Base-by-base conservation (phyloP, 306 rosid genomes). In the Medicago lupulina region DNA sequence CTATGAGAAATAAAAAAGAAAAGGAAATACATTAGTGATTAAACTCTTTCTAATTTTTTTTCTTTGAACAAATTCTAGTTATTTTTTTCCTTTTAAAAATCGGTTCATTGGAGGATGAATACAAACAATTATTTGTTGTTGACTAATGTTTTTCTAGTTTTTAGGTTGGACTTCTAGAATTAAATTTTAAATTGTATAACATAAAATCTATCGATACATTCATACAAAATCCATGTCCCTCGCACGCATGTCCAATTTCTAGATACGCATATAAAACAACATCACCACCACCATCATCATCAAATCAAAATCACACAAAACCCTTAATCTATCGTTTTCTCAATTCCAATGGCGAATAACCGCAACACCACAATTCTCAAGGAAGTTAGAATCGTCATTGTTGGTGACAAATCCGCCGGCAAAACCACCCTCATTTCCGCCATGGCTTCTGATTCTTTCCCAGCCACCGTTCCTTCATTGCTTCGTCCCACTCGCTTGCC, bases 351-450 rank as follows among this genome's bases (percentile, higher is more conserved):
- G 80, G 64, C 53, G 3, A 55, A 58, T 19, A 60, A 14, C 50
- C 65, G 31, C 72, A 44, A 6, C 39, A 28, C 44, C 79, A 67
- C 8, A 47, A 16, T 4, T 23, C 54, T 62, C 4, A 58, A 8
- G 44, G 68, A 3, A 5, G 28, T 77, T 69, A 49, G 79, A 66
- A 40, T 77, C 38, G 73, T 31, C 47, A 25, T 82, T 11, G 63
- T 31, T 14, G 93, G 96, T 0, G 97, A 90, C 63, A 75, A 78
- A 14, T 86, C 69, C 78, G 85, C 93, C 65, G 96, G 97, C 0
- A 92, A 92, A 85, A 85, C 97, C 31, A 88, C 88, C 72, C 88
- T 92, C 79, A 65, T 82, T 6, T 77, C 78, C 16, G 58, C 82
- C 51, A 76, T 76, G 75, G 74, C 57, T 1, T 81, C 81, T n/a